These are phyloP conservation scores for Penicillium sp. DNA, from an alignment of 2,329 filamentous ascomycete genomes.

Conservation along the genomic window DNA sequence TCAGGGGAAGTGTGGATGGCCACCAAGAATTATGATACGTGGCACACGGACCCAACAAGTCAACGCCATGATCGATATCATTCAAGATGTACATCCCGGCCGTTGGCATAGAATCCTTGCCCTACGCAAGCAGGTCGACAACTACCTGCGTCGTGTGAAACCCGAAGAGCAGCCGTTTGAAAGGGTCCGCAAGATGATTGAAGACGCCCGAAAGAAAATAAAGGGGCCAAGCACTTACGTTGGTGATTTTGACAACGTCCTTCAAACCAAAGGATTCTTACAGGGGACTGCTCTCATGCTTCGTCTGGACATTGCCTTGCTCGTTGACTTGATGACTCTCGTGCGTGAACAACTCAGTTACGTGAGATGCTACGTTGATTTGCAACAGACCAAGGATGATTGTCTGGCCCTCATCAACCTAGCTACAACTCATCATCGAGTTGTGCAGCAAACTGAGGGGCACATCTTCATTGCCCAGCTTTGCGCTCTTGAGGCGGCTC, in stretches of 20 bases:
- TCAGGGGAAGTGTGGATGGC: neutral
- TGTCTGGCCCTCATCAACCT: slow-evolving; percentile 43
- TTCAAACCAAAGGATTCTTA: slow-evolving; percentile 40
- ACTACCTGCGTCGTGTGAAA: slow-evolving; percentile 33
- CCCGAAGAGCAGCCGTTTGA: slow-evolving; percentile 41
- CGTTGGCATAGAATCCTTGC: slow-evolving; percentile 26
- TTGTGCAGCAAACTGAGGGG: slow-evolving; percentile 50
- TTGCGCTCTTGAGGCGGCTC: slow-evolving; percentile 42
- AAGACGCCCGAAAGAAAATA: slow-evolving; percentile 30
- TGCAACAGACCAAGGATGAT: slow-evolving; percentile 37
- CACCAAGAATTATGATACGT: slow-evolving; percentile 6
- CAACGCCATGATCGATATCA: slow-evolving; percentile 19
- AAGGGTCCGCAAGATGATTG: slow-evolving; percentile 35
- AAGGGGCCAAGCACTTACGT: slow-evolving; percentile 23
- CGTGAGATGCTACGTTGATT: slow-evolving; percentile 18
- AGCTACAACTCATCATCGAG: slow-evolving; percentile 37
- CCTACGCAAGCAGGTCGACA: slow-evolving; percentile 30
- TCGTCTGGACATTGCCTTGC: slow-evolving; percentile 48
- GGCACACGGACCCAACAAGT: slow-evolving; percentile 26
- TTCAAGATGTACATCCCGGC: slow-evolving; percentile 20
- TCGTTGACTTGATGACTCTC: slow-evolving; percentile 44
- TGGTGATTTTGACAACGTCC: slow-evolving; percentile 27
- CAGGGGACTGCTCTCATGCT: slow-evolving; percentile 47
- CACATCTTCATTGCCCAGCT: slow-evolving; percentile 51
- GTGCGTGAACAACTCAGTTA: slow-evolving; percentile 10